phyloP scores from a whole-genome alignment of 208 protist genomes.

The Trypanosoma cruzi region DNA sequence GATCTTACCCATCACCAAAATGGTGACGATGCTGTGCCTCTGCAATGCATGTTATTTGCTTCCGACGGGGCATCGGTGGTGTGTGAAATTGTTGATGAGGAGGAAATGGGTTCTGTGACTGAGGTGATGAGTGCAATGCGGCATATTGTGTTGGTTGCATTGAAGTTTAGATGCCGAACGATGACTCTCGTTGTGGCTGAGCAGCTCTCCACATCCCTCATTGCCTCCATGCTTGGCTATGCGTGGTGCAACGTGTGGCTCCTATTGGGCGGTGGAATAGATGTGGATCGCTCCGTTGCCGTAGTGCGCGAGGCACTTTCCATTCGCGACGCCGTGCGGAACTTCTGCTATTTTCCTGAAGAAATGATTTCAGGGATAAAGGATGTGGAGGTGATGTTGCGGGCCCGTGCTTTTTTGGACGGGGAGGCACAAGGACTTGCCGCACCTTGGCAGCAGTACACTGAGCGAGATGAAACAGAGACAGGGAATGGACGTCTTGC shows the following conservation, averaged over 20 bases:
- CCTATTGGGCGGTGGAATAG: background rate
- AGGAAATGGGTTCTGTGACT: constrained; percentile 20
- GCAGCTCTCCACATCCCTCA: constrained; percentile 28
- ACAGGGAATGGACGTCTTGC: background rate
- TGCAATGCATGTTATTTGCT: constrained; percentile 68
- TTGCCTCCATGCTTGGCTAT: constrained; percentile 22
- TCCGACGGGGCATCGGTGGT: constrained; percentile 42
- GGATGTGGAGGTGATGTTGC: constrained; percentile 8
- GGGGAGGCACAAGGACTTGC: constrained; percentile 14
- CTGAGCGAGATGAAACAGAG: background rate
- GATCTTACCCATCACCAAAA: constrained; percentile 7
- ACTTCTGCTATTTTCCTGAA: background rate
- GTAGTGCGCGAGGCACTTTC: constrained; percentile 25
- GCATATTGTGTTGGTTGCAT: constrained; percentile 26
- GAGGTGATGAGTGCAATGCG: constrained; percentile 17
- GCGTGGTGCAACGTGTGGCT: constrained; percentile 23
- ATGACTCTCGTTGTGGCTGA: constrained; percentile 24
- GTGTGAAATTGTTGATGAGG: constrained; percentile 31
- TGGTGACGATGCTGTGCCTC: constrained; percentile 5
- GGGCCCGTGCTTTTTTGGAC: constrained; percentile 10
- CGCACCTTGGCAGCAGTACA: constrained; percentile 2
- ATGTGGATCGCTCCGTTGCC: constrained; percentile 8
- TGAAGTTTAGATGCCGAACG: constrained; percentile 18
- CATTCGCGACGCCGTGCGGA: constrained; percentile 21
- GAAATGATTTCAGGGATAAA: background rate